Percentiles rank a stretch among this genome's conserved stretches.
These are phyloP conservation scores for Alternaria gaisen DNA, from an alignment of 2,329 filamentous ascomycete species.

Conservation along the genomic window DNA sequence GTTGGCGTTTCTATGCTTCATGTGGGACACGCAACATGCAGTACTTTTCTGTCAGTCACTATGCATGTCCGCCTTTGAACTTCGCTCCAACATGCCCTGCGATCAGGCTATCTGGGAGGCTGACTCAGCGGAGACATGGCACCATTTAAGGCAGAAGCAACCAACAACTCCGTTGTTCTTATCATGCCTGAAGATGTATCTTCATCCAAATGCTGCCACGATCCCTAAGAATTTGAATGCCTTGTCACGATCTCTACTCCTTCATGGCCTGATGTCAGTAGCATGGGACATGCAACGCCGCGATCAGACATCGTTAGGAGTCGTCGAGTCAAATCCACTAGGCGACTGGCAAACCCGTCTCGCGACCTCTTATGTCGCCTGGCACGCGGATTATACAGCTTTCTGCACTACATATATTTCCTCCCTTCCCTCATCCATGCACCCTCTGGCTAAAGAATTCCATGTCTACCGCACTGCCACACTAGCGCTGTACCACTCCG, in stretches of 20 bases:
- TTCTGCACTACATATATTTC: slow-evolving; percentile 55
- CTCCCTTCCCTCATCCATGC: slow-evolving; percentile 36
- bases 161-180: slow-evolving; percentile 57
- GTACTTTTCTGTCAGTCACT: slow-evolving; percentile 72
- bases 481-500: slow-evolving; percentile 66
- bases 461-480: slow-evolving; percentile 60
- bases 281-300: slow-evolving; percentile 69
- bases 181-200: slow-evolving; percentile 64
- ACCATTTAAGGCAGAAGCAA: slow-evolving; percentile 52
- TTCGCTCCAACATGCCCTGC: slow-evolving; percentile 66
- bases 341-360: slow-evolving; percentile 63
- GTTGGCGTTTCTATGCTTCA: slow-evolving; percentile 68
- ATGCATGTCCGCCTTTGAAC: slow-evolving; percentile 72
- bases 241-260: slow-evolving; percentile 62
- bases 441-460: slow-evolving; percentile 54
- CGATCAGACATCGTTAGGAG: slow-evolving; percentile 67
- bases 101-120: slow-evolving; percentile 67
- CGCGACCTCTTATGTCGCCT: slow-evolving; percentile 63
- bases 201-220: slow-evolving; percentile 53
- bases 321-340: slow-evolving; percentile 47
- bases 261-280: slow-evolving; percentile 71
- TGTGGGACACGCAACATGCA: slow-evolving; percentile 73
- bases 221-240: slow-evolving; percentile 58
- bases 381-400: slow-evolving; percentile 66
- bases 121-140: slow-evolving; percentile 61